phyloP scores from a whole-genome alignment of 2,329 filamentous ascomycete species.

The Ilyonectria robusta region DNA sequence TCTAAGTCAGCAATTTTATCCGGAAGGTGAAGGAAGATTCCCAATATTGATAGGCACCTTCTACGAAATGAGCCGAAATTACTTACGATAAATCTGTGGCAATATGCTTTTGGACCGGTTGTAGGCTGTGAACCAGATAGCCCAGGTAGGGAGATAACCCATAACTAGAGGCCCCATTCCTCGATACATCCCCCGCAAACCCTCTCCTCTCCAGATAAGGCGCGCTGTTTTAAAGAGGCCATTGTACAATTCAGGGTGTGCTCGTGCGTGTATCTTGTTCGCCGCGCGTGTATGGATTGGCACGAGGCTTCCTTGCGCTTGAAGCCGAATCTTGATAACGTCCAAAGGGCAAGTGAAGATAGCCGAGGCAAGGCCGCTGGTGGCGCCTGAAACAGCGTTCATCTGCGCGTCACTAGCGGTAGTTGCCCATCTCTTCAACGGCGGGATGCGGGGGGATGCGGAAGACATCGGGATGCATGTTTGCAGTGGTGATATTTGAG shows the following conservation, averaged over 20 bases:
- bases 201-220: slow-evolving; percentile 89
- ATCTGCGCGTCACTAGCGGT: slow-evolving; percentile 74
- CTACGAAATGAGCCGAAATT: background rate
- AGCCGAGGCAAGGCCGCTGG: slow-evolving; percentile 91
- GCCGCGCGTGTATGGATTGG: slow-evolving; percentile 59
- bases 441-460: slow-evolving; percentile 1
- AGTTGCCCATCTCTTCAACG: slow-evolving; percentile 60
- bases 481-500: background rate
- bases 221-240: slow-evolving; percentile 88
- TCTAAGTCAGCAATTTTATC: slow-evolving; percentile 6
- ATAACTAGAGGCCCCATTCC: slow-evolving; percentile 93
- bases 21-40: background rate
- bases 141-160: slow-evolving; percentile 97
- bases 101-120: slow-evolving; percentile 85
- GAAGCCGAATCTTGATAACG: slow-evolving; percentile 98
- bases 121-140: slow-evolving; percentile 96
- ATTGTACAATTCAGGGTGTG: slow-evolving; percentile 76
- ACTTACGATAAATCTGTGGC: slow-evolving; percentile 73
- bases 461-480: background rate
- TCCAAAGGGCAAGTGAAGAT: slow-evolving; percentile 96
- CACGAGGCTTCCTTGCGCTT: slow-evolving; percentile 89
- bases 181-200: slow-evolving; percentile 89
- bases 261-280: slow-evolving; percentile 54
- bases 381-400: slow-evolving; percentile 87
- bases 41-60: background rate